Base-by-base conservation (phyloP, 1,284 basidiomycete genomes). In the Tylopilus sp. region DNA sequence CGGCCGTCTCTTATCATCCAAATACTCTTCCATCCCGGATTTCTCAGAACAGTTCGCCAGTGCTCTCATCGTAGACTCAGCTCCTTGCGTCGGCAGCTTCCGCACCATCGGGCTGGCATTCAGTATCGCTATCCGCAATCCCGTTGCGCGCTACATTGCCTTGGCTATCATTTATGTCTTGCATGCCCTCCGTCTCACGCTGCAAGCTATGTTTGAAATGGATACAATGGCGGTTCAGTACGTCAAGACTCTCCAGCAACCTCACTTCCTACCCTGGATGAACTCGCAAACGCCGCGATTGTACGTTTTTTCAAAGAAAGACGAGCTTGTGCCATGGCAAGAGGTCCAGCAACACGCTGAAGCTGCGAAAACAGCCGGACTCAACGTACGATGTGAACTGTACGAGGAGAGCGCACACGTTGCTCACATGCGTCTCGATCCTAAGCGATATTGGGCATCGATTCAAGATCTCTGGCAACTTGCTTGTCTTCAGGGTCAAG, bases 331-430 rank as follows among this genome's bases (percentile, higher is more conserved):
- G 15, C 80, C 82, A 0, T 78, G 75, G 60, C 38, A 74, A 10
- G 81, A 83, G 7, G 81, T 89, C 1, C 79, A 84, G 65, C 70
- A 64, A 26, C 86, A 89, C 72, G 80, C 80, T 0, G 71, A 75
- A 26, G 67, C 73, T 8, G 83, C 81, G 33, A 77, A 71, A 69
- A 18, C 52, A 55, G 68, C 53, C 3, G 87, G 87, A 1, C 67
- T 81, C 44, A 72, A 80, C 56, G 82, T 85, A 7, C 71, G 70
- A 18, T 70, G 71, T 44, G 82, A 85, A 66, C 68, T 79, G 47
- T 90, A 85, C 64, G 81, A 82, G 22, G 77, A 82, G 36, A 86
- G 84, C 19, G 74, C 78, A 15, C 89, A 90, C 74, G 88, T 90
- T n/a, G 80, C 82, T 2, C 88, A 89, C 76, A 85, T 85, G 15